phyloP scores from a whole-genome alignment of 1,139 yeast species.

The Saccharomyces hybrid region DNA sequence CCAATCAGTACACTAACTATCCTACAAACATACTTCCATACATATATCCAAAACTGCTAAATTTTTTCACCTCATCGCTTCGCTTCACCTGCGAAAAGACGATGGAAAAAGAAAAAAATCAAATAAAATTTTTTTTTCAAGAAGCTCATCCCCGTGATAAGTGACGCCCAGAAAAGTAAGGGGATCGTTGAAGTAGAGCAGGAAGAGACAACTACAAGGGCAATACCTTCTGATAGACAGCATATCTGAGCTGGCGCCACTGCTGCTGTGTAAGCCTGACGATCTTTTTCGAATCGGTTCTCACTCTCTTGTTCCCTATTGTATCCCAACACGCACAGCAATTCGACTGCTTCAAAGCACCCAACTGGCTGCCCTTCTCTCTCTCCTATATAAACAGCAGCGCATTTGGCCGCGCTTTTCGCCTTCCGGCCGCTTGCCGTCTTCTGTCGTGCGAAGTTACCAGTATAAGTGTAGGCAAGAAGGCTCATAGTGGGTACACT shows the following conservation, averaged over 20 bases:
- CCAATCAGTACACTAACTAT: background rate
- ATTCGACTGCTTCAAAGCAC: background rate
- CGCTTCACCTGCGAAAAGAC: conserved; percentile 6
- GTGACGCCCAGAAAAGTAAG: background rate
- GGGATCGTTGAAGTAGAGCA: background rate
- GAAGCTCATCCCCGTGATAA: background rate
- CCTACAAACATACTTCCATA: background rate
- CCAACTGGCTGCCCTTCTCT: background rate
- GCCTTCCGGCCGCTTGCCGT: background rate
- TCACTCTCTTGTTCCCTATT: background rate
- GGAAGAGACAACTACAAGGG: background rate
- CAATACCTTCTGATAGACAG: background rate
- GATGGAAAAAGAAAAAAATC: background rate
- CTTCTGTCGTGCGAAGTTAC: background rate
- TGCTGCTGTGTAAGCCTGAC: background rate
- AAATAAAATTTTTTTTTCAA: conserved; percentile 4
- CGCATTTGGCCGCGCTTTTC: background rate
- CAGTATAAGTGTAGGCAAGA: conserved; percentile 8
- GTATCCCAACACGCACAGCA: background rate
- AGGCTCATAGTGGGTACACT: conserved; percentile 1
- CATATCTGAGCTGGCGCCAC: too few species aligned
- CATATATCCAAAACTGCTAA: background rate
- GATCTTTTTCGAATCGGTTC: background rate
- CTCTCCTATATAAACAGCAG: background rate
- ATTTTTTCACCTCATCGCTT: conserved; percentile 13